Conservation (phyloP, 768 basidiomycete genomes). For the Mycena epipterygia region DNA sequence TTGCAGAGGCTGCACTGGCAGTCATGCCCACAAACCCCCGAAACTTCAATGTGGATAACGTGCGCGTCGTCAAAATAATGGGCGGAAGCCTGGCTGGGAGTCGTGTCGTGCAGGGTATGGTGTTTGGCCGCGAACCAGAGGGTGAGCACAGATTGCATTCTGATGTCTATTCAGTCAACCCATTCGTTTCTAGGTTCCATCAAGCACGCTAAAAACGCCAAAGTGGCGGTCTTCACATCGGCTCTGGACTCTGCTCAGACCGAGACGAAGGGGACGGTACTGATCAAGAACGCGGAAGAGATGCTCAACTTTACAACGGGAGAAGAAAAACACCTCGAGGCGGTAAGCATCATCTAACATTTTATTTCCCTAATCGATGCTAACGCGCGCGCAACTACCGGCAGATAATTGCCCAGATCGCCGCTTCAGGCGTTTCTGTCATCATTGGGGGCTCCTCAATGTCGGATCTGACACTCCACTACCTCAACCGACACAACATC, state of each 20-base stretch:
- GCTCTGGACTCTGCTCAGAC: slow-evolving; percentile 95
- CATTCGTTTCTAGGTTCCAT: slow-evolving; percentile 67
- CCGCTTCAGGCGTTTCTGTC: slow-evolving; percentile 93
- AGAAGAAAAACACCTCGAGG: slow-evolving; percentile 97
- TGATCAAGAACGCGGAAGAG: slow-evolving; percentile 95
- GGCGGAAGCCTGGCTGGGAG: slow-evolving; percentile 90
- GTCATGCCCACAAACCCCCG: slow-evolving; percentile 92
- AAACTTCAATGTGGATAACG: slow-evolving; percentile 98
- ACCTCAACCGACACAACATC: slow-evolving; percentile 93
- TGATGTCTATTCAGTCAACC: not conserved
- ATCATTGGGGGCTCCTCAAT: slow-evolving; percentile 94
- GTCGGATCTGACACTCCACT: slow-evolving; percentile 97
- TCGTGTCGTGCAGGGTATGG: slow-evolving; percentile 96
- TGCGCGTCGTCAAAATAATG: slow-evolving; percentile 99
- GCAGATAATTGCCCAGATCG: slow-evolving; percentile 99
- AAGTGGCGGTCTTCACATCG: slow-evolving; percentile 96
- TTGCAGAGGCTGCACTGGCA: slow-evolving; percentile 92
- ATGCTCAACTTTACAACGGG: slow-evolving; percentile 97
- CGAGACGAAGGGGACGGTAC: slow-evolving; percentile 98
- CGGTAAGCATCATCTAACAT: slow-evolving; percentile 59
- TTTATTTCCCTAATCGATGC: slow-evolving; percentile 13
- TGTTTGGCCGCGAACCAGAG: slow-evolving; percentile 96
- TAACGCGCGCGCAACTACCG: not conserved
- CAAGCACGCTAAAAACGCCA: slow-evolving; percentile 87
- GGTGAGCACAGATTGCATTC: slow-evolving; percentile 58